phyloP scores from a whole-genome alignment of 2,329 filamentous ascomycete genomes.

The Alternaria postmessia region DNA sequence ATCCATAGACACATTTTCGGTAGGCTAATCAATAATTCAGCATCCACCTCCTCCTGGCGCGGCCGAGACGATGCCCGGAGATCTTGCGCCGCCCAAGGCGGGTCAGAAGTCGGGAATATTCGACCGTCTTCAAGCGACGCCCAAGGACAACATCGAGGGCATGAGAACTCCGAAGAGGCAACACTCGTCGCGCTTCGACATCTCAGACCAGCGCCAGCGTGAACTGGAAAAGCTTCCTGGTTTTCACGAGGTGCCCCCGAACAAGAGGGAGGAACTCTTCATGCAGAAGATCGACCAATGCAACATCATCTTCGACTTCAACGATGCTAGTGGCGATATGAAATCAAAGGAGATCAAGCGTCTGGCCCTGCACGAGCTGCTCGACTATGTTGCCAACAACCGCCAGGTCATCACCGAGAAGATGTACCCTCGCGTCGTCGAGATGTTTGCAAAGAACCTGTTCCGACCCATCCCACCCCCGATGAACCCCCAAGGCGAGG shows the following conservation, averaged over 20 bases:
- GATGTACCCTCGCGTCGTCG: slow-evolving; percentile 98
- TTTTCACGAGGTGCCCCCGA: slow-evolving; percentile 96
- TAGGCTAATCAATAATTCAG: slow-evolving; percentile 55
- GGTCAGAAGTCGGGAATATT: slow-evolving; percentile 89
- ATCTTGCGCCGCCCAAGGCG: slow-evolving; percentile 91
- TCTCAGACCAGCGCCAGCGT: slow-evolving; percentile 86
- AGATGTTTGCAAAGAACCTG: slow-evolving; percentile 99
- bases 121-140: slow-evolving; percentile 88
- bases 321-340: slow-evolving; percentile 97
- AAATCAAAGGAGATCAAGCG: slow-evolving; percentile 99
- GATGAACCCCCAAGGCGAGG: slow-evolving; percentile 96
- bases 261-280: slow-evolving; percentile 93
- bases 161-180: slow-evolving; percentile 95
- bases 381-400: slow-evolving; percentile 99
- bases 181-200: slow-evolving; percentile 96
- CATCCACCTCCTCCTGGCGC: slow-evolving; percentile 92
- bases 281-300: slow-evolving; percentile 99
- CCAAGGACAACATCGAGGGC: slow-evolving; percentile 95
- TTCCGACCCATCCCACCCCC: slow-evolving; percentile 97
- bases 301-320: slow-evolving; percentile 99
- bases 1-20: neutral
- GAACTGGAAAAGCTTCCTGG: slow-evolving; percentile 97
- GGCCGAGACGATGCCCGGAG: slow-evolving; percentile 97
- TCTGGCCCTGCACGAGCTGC: slow-evolving; percentile 89
- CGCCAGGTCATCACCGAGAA: slow-evolving; percentile 97